A percentile compares a stretch with the other conserved stretches of the same genome.
Evolutionary conservation across 225 moss, liverwort and hornwort species (phyloP).

Genomic region (Sphagnum contortum): DNA sequence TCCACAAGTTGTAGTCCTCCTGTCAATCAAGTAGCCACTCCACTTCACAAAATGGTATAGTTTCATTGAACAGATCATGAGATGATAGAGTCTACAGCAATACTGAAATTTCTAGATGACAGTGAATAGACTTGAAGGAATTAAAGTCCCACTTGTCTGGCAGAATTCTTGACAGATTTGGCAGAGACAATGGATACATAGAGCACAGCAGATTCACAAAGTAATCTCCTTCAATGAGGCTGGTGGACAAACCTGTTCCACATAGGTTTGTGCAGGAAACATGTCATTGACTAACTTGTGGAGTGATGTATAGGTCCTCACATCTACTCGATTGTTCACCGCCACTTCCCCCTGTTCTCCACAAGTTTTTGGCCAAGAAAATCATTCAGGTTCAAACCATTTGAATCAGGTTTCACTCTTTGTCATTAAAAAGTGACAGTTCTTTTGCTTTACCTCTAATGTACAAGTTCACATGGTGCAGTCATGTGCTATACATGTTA

Average conservation of each 20-base stretch:
- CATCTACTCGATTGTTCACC: constrained; percentile 49
- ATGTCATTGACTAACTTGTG: constrained; percentile 57
- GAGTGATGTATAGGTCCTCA: constrained; percentile 47
- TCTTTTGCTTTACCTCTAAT: no score
- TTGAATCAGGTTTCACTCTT: no score
- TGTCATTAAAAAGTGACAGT: no score
- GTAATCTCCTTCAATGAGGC: no score
- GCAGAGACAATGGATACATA: not conserved
- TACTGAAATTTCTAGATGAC: not conserved
- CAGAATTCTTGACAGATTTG: not conserved
- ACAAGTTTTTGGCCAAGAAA: not conserved
- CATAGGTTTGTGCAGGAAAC: constrained; percentile 23
- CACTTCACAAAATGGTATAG: not conserved
- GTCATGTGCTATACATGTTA: no score
- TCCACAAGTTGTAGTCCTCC: constrained; percentile 5
- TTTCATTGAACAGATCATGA: not conserved
- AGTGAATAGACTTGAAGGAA: not conserved
- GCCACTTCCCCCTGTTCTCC: constrained; percentile 48
- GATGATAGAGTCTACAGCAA: not conserved
- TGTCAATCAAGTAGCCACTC: not conserved
- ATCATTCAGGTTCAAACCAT: no score
- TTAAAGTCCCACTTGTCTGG: not conserved
- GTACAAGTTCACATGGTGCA: no score
- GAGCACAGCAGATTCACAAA: no score
- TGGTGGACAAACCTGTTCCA: not conserved